A percentile compares a stretch with the other conserved stretches of the same genome.
phyloP scores from a whole-genome alignment of 176 grass and related monocot genomes.

The Oryza brachyantha region DNA sequence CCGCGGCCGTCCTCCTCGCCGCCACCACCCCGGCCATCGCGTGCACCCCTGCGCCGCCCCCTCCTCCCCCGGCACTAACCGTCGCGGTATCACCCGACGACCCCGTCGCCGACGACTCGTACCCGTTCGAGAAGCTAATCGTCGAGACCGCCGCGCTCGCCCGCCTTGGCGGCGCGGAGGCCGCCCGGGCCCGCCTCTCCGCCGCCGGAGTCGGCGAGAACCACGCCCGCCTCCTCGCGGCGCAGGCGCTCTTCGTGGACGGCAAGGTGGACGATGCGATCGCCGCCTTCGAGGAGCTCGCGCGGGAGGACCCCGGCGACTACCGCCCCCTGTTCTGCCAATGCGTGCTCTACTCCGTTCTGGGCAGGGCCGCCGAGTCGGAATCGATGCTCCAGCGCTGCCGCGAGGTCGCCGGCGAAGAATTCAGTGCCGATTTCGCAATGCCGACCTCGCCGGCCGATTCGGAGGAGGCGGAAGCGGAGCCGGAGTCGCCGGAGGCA shows the following conservation, averaged over 20 bases:
- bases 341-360: constrained; percentile 47
- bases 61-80: not conserved
- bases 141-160: constrained; percentile 59
- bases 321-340: constrained; percentile 67
- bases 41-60: constrained; percentile 23
- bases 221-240: constrained; percentile 48
- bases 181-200: constrained; percentile 36
- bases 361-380: constrained; percentile 42
- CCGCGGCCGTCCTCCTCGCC: constrained; percentile 55
- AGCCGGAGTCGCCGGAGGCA: not conserved
- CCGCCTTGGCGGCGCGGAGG: constrained; percentile 14
- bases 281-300: constrained; percentile 57
- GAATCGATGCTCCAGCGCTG: constrained; percentile 44
- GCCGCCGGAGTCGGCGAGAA: constrained; percentile 30
- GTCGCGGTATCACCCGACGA: constrained; percentile 23
- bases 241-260: constrained; percentile 65
- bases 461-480: not conserved
- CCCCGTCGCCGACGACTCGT: constrained; percentile 14
- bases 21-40: constrained; percentile 45
- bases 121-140: constrained; percentile 53
- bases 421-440: constrained; percentile 27
- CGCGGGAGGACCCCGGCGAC: constrained; percentile 55
- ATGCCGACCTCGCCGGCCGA: constrained; percentile 22
- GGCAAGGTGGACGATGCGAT: constrained; percentile 62
- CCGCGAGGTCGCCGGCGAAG: constrained; percentile 27